Evolutionary conservation across 208 protist species (phyloP).

Genomic region (Lotmaria passim): DNA sequence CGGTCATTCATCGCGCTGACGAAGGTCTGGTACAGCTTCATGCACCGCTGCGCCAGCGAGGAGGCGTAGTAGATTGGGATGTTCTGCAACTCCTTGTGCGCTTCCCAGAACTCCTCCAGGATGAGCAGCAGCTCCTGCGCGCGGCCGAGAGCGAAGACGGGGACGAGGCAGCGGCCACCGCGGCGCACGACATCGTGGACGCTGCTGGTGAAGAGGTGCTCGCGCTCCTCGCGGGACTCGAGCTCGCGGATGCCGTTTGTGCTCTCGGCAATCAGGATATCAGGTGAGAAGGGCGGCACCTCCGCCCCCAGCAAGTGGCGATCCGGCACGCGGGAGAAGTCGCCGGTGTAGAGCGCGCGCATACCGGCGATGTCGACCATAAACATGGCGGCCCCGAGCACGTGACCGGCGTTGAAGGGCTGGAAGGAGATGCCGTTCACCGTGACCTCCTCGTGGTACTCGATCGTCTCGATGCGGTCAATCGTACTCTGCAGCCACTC

Average conservation of each 20-base stretch:
- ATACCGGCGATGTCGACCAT: constrained; percentile 98
- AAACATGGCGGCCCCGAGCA: constrained; percentile 98
- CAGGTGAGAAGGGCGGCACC: constrained; percentile 90
- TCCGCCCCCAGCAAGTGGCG: constrained; percentile 98
- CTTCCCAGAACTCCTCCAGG: constrained; percentile 98
- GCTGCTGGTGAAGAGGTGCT: constrained; percentile 94
- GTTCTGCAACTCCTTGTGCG: constrained; percentile 96
- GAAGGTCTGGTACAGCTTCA: constrained; percentile 98
- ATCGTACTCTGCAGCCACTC: constrained; percentile 95
- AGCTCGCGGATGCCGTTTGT: constrained; percentile 98
- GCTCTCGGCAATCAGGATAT: constrained; percentile 98
- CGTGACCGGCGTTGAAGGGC: constrained; percentile 98
- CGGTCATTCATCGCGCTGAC: constrained; percentile 98
- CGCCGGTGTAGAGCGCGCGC: constrained; percentile 98
- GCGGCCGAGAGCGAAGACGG: constrained; percentile 98
- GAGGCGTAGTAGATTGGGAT: constrained; percentile 99
- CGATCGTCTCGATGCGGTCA: constrained; percentile 96
- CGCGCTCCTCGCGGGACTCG: constrained; percentile 95
- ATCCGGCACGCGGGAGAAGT: constrained; percentile 98
- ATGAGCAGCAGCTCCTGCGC: constrained; percentile 99
- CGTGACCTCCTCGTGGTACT: constrained; percentile 97
- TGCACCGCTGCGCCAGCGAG: constrained; percentile 97
- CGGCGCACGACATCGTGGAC: constrained; percentile 93
- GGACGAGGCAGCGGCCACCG: constrained; percentile 97
- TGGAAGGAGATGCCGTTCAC: constrained; percentile 97